Percentiles rank a stretch among this genome's conserved stretches.
phyloP scores from a whole-genome alignment of 208 protist genomes.

The Wallacemonas collosoma region DNA sequence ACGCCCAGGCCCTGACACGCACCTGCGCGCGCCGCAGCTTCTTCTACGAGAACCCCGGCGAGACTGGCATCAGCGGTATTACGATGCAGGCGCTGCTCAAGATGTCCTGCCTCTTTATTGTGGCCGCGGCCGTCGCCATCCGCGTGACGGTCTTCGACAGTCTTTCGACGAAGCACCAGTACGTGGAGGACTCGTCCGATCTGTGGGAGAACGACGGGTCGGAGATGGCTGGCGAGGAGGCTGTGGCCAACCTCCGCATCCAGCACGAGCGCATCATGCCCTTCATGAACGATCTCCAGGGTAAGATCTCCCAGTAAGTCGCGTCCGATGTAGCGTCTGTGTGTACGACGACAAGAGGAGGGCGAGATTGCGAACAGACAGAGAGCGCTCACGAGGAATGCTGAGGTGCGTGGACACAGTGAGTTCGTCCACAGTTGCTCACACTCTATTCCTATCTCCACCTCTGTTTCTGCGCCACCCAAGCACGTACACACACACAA shows the following conservation, averaged over 20 bases:
- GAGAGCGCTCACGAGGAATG: too few species aligned
- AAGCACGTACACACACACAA: background rate
- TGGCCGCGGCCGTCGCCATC: conserved; percentile 34
- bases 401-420: too few species aligned
- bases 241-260: conserved; percentile 82
- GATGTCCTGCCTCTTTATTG: conserved; percentile 34
- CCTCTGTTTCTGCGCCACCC: background rate
- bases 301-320: conserved; percentile 58
- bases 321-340: background rate
- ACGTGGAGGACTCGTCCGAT: conserved; percentile 78
- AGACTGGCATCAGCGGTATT: conserved; percentile 68
- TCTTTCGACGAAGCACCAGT: conserved; percentile 68
- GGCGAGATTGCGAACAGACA: too few species aligned
- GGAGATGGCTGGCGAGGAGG: conserved; percentile 84
- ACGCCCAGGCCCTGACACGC: conserved; percentile 8
- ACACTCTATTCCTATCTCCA: background rate
- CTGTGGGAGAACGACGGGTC: conserved; percentile 82
- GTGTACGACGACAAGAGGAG: background rate
- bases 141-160: conserved; percentile 51
- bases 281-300: conserved; percentile 86
- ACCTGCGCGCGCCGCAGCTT: conserved; percentile 39
- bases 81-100: conserved; percentile 53
- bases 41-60: conserved; percentile 75
- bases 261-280: conserved; percentile 91
- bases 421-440: too few species aligned